Conservation (phyloP, 495 filamentous ascomycete genomes). For the Pseudevernia furfuracea region DNA sequence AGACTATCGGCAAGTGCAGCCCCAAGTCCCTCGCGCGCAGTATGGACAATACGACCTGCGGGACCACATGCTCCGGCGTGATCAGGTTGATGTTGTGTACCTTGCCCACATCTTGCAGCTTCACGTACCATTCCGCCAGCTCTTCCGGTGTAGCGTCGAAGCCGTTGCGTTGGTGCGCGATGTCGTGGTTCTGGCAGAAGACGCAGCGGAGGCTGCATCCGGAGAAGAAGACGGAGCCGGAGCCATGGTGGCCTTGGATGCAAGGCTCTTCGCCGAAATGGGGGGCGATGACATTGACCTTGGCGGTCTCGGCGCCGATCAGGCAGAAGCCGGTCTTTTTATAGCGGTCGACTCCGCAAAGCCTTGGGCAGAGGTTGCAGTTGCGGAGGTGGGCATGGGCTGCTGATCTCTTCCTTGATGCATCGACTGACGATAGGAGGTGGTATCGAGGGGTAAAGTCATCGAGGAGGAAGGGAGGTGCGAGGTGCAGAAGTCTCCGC, state of each 20-base stretch:
- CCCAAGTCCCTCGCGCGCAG: constrained; percentile 59
- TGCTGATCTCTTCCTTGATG: constrained; percentile 54
- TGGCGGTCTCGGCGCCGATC: constrained; percentile 60
- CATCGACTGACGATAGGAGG: constrained; percentile 49
- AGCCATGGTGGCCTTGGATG: constrained; percentile 67
- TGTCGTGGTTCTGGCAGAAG: constrained; percentile 80
- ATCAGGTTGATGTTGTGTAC: constrained; percentile 78
- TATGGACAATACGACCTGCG: constrained; percentile 65
- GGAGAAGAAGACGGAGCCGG: constrained; percentile 67
- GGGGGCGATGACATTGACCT: constrained; percentile 68
- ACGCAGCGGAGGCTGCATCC: constrained; percentile 70
- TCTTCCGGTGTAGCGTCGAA: constrained; percentile 69
- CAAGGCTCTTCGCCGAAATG: constrained; percentile 62
- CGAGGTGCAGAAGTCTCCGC: constrained; percentile 49
- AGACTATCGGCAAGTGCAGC: constrained; percentile 60
- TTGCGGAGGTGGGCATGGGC: constrained; percentile 62
- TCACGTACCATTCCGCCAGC: constrained; percentile 68
- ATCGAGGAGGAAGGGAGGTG: constrained; percentile 68
- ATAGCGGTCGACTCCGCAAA: constrained; percentile 66
- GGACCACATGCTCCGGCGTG: constrained; percentile 71
- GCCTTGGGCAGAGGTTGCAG: constrained; percentile 69
- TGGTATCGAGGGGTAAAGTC: constrained; percentile 63
- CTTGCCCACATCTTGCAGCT: constrained; percentile 61
- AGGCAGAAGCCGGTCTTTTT: constrained; percentile 65
- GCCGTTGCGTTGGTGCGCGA: constrained; percentile 64